These are phyloP conservation scores for Scenedesmus sp. DNA, from an alignment of 163 green algal species.

Conservation along the genomic window DNA sequence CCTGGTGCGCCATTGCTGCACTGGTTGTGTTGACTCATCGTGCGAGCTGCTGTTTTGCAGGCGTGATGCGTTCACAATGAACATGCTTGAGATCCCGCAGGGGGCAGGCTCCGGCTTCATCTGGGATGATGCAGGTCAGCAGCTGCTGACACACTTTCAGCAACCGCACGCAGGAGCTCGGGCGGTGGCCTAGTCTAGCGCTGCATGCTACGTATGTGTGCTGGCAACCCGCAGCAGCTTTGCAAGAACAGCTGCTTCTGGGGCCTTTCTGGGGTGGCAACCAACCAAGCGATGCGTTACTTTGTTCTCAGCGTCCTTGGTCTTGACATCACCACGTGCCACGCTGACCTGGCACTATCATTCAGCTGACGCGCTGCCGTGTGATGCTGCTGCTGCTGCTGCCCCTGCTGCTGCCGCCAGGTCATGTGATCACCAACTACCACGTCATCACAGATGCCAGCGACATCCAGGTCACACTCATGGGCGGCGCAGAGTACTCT, in stretches of 20 bases:
- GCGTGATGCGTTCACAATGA: slow-evolving; percentile 90
- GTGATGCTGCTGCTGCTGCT: neutral
- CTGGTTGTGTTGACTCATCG: neutral
- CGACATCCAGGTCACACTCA: slow-evolving; percentile 63
- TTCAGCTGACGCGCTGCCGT: too few relatives aligned
- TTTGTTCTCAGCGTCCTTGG: too few relatives aligned
- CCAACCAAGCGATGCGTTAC: too few relatives aligned
- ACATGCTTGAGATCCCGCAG: slow-evolving; percentile 89
- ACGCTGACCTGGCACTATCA: neutral
- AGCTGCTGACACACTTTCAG: neutral
- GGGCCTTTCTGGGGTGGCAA: neutral
- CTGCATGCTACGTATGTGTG: too few relatives aligned
- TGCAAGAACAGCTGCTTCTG: slow-evolving; percentile 61
- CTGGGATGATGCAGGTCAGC: slow-evolving; percentile 72
- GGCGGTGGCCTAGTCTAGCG: too few relatives aligned
- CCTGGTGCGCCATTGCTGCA: neutral
- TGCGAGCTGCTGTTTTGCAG: slow-evolving; percentile 56
- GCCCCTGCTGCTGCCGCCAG: slow-evolving; percentile 1
- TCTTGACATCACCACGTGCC: slow-evolving; percentile 59
- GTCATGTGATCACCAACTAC: slow-evolving; percentile 63
- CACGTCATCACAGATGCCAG: slow-evolving; percentile 64
- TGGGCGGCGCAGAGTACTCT: slow-evolving; percentile 54
- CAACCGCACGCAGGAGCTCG: neutral
- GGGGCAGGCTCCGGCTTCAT: slow-evolving; percentile 92
- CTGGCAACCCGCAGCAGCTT: neutral